A percentile compares a stretch with the other conserved stretches of the same genome.
phyloP scores from a whole-genome alignment of 768 basidiomycete species.

The Phanerochaete carnosa region DNA sequence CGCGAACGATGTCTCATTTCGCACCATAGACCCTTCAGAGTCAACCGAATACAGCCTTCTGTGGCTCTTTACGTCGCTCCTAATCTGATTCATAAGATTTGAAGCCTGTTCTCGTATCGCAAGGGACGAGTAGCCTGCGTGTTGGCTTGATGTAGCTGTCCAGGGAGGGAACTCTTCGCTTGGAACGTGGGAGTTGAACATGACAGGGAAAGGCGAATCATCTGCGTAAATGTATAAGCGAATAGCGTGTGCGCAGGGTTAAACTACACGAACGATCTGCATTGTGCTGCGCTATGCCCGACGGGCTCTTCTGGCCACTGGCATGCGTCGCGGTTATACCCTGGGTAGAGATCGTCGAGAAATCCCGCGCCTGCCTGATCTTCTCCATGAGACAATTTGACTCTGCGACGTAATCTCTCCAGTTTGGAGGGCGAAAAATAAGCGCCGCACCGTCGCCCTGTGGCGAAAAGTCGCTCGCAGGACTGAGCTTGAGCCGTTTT shows the following conservation, averaged over 20 bases:
- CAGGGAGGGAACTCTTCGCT: conserved; percentile 13
- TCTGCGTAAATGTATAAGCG: not conserved
- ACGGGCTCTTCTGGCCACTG: conserved; percentile 5
- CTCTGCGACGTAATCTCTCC: conserved; percentile 76
- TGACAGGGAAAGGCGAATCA: not conserved
- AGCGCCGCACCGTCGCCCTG: conserved; percentile 43
- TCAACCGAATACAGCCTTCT: conserved; percentile 73
- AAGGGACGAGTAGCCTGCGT: conserved; percentile 52
- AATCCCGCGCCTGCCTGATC: conserved; percentile 74
- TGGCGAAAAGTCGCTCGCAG: conserved; percentile 32
- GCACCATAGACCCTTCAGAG: conserved; percentile 41
- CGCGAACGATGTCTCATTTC: conserved; percentile 29
- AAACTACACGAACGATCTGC: not conserved
- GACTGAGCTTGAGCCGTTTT: conserved; percentile 71
- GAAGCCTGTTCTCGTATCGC: conserved; percentile 76
- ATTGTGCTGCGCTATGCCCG: not conserved
- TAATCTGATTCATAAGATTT: conserved; percentile 82
- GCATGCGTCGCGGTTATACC: conserved; percentile 36
- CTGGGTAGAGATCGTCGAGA: conserved; percentile 69
- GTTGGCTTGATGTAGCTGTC: conserved; percentile 26
- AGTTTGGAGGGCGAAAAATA: conserved; percentile 46
- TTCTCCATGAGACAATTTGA: conserved; percentile 75
- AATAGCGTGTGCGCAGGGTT: not conserved
- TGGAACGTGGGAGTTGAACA: not conserved
- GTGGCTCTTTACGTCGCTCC: conserved; percentile 69